Percentiles rank a stretch among this genome's conserved stretches.
These are phyloP conservation scores for Penicillium psychrofluorescens DNA, from an alignment of 495 filamentous ascomycete species.

Conservation along the genomic window DNA sequence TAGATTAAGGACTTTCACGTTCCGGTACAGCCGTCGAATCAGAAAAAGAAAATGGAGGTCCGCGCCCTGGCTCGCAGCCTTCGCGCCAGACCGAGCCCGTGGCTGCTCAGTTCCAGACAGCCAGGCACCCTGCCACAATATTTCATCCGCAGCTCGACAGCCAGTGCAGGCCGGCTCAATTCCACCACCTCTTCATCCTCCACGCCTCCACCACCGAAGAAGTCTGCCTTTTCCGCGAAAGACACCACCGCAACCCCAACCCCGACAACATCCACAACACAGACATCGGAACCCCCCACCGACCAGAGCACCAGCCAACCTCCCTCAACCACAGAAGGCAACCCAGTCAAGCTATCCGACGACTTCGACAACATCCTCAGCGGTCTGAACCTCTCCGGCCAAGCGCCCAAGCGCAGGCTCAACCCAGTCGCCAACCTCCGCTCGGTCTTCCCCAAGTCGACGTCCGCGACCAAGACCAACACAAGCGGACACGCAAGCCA, in stretches of 20 bases:
- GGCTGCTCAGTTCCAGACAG: constrained; percentile 14
- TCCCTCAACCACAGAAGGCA: background rate
- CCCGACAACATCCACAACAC: constrained; percentile 1
- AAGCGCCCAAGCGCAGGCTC: constrained; percentile 3
- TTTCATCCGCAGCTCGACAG: constrained; percentile 1
- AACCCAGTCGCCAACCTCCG: background rate
- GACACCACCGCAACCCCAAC: constrained; percentile 1
- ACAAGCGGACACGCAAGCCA: background rate
- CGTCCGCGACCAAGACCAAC: constrained; percentile 2
- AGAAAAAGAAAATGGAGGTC: constrained; percentile 24
- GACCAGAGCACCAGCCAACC: constrained; percentile 4
- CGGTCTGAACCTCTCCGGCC: constrained; percentile 29
- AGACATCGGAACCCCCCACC: background rate
- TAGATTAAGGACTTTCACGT: background rate
- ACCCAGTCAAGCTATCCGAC: constrained; percentile 5
- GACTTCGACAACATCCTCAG: constrained; percentile 35
- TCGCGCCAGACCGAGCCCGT: constrained; percentile 26
- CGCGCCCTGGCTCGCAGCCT: constrained; percentile 28
- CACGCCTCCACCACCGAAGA: constrained; percentile 1
- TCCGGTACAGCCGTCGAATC: background rate
- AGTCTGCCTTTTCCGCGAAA: background rate
- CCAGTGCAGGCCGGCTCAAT: constrained; percentile 17
- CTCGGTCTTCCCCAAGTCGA: constrained; percentile 9
- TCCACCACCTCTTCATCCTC: constrained; percentile 8
- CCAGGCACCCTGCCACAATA: constrained; percentile 9